Evolutionary conservation across 1,284 basidiomycete species (phyloP).

Genomic region (Pholiota adiposa): DNA sequence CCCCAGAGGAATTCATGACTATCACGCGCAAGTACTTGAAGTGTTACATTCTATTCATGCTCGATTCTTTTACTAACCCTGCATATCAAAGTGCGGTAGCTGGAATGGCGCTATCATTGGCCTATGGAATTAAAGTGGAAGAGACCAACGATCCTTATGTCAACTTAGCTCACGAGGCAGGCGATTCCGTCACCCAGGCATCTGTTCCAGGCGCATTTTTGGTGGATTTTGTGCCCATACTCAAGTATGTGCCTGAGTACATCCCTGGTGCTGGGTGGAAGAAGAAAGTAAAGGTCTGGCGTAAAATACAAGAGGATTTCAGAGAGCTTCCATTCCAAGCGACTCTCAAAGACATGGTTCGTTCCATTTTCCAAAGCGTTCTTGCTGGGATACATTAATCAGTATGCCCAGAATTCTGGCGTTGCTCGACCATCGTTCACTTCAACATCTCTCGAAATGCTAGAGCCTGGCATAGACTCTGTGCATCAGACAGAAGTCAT

Average conservation of each 20-base stretch:
- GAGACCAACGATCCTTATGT: slow-evolving; percentile 42
- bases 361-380: slow-evolving; percentile 9
- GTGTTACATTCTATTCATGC: not conserved
- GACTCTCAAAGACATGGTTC: slow-evolving; percentile 29
- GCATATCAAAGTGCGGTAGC: slow-evolving; percentile 30
- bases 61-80: not conserved
- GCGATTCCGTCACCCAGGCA: slow-evolving; percentile 40
- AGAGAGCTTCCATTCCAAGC: slow-evolving; percentile 27
- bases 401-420: slow-evolving; percentile 25
- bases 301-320: slow-evolving; percentile 26
- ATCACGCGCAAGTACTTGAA: slow-evolving; percentile 35
- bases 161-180: slow-evolving; percentile 41
- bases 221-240: slow-evolving; percentile 43
- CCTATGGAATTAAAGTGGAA: slow-evolving; percentile 42
- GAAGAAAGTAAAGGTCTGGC: slow-evolving; percentile 42
- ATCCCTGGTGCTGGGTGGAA: slow-evolving; percentile 54
- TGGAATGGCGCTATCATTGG: slow-evolving; percentile 40
- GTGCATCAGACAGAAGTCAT: slow-evolving; percentile 31
- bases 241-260: slow-evolving; percentile 51
- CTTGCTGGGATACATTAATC: not conserved
- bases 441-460: slow-evolving; percentile 32
- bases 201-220: slow-evolving; percentile 42
- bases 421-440: slow-evolving; percentile 42
- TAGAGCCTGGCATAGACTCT: slow-evolving; percentile 24
- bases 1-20: slow-evolving; percentile 31